Evolutionary conservation across 2,329 filamentous ascomycete species (phyloP).

Genomic region (Arachnopeziza araneosa): DNA sequence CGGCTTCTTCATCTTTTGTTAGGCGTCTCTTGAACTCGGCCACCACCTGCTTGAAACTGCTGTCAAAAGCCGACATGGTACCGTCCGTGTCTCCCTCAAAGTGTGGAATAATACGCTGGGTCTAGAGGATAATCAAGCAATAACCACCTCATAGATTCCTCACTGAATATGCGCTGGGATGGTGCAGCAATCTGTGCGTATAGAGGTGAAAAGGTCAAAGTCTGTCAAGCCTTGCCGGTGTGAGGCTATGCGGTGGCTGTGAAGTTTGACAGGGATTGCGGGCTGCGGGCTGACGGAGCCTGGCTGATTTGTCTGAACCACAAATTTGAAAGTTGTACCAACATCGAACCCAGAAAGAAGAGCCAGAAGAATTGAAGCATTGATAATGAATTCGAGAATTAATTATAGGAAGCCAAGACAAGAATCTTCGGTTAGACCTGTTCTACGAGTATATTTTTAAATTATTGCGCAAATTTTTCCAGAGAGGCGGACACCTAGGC

Average conservation of each 20-base stretch:
- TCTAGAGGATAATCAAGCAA: neutral
- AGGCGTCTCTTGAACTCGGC: constrained; percentile 9
- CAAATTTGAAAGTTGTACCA: no score
- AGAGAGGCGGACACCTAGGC: neutral
- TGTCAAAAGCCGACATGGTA: constrained; percentile 1
- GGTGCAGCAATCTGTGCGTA: neutral
- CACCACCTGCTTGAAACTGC: constrained; percentile 10
- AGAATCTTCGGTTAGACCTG: no score
- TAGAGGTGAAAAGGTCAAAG: no score
- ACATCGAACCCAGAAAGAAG: no score
- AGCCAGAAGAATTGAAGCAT: no score
- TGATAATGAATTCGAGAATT: no score
- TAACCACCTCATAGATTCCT: neutral
- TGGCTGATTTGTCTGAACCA: no score
- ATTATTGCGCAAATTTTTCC: no score
- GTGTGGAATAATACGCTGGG: neutral
- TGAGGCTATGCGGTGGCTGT: neutral
- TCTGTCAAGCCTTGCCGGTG: neutral
- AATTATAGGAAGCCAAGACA: no score
- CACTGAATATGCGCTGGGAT: neutral
- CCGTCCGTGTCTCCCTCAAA: neutral
- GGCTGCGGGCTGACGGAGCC: neutral
- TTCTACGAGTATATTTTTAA: no score
- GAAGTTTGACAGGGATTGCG: no score
- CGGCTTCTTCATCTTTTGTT: constrained; percentile 5